Conservation (phyloP, 768 basidiomycete genomes). For the Tubosaeta brunneosetosa region DNA sequence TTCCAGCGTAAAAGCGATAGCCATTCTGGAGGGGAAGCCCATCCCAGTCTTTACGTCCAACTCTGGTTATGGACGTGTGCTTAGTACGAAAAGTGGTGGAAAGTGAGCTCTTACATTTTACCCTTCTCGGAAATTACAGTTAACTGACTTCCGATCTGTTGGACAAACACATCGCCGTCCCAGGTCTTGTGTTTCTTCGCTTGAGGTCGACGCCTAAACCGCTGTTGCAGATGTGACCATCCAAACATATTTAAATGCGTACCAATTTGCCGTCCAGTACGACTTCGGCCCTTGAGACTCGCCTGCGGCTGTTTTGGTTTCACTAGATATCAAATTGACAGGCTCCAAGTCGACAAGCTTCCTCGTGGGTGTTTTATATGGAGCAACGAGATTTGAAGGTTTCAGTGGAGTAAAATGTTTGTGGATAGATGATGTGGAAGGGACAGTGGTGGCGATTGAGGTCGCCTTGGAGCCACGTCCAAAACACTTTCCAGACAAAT, state of each 20-base stretch:
- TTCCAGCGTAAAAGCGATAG: conserved; percentile 43
- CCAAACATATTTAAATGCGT: conserved; percentile 12
- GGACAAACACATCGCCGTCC: conserved; percentile 75
- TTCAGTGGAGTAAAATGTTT: conserved; percentile 33
- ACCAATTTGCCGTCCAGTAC: conserved; percentile 74
- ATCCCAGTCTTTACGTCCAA: conserved; percentile 61
- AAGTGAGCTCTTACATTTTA: conserved; percentile 44
- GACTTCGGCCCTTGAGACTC: conserved; percentile 21
- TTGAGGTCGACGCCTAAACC: conserved; percentile 63
- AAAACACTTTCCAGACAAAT: conserved; percentile 63
- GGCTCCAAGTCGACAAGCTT: conserved; percentile 39
- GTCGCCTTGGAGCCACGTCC: conserved; percentile 31
- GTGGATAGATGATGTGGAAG: conserved; percentile 27
- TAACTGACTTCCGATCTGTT: conserved; percentile 45
- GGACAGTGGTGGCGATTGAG: conserved; percentile 7
- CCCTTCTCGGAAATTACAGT: conserved; percentile 68
- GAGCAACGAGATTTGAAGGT: conserved; percentile 18
- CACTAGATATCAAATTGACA: conserved; percentile 31
- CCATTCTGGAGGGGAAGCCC: conserved; percentile 43
- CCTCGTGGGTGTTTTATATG: conserved; percentile 23
- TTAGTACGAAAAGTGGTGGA: conserved; percentile 6
- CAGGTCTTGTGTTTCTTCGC: conserved; percentile 79
- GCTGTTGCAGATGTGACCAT: conserved; percentile 1
- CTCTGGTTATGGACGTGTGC: conserved; percentile 32
- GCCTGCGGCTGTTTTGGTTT: conserved; percentile 4